Percentiles rank a stretch among this genome's conserved stretches.
Evolutionary conservation across 2,329 filamentous ascomycete species (phyloP).

Genomic region (Aspergillus latus): DNA sequence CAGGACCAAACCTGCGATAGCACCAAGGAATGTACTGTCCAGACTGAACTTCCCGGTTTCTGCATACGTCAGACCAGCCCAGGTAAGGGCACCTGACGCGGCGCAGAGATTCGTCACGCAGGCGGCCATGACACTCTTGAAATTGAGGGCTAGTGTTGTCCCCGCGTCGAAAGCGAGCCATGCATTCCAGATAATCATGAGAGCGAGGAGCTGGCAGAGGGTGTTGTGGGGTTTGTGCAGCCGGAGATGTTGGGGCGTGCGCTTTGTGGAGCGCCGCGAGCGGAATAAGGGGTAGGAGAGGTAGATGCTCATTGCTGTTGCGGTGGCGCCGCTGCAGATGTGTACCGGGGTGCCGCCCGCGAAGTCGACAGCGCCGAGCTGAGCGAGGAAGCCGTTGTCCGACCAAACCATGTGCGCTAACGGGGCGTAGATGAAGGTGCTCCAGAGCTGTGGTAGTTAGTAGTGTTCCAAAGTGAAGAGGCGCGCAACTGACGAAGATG

Average conservation of each 20-base stretch:
- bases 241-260: slow-evolving; percentile 50
- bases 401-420: slow-evolving; percentile 53
- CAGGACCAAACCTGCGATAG: slow-evolving; percentile 54
- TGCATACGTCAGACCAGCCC: slow-evolving; percentile 48
- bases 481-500: slow-evolving; percentile 37
- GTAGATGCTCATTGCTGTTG: slow-evolving; percentile 47
- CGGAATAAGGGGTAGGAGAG: slow-evolving; percentile 52
- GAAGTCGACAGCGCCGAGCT: slow-evolving; percentile 54
- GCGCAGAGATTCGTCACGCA: slow-evolving; percentile 53
- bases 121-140: slow-evolving; percentile 52
- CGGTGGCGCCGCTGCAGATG: slow-evolving; percentile 48
- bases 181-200: slow-evolving; percentile 54
- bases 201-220: slow-evolving; percentile 48
- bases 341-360: slow-evolving; percentile 76
- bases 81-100: slow-evolving; percentile 49
- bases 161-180: slow-evolving; percentile 55
- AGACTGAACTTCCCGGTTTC: slow-evolving; percentile 49
- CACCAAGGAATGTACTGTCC: slow-evolving; percentile 54
- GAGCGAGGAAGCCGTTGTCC: slow-evolving; percentile 45
- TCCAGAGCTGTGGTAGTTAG: slow-evolving; percentile 42
- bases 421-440: slow-evolving; percentile 51
- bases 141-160: slow-evolving; percentile 50
- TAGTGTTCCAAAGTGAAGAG: too few species aligned
- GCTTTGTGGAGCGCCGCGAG: slow-evolving; percentile 44
- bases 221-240: slow-evolving; percentile 52